Percentiles rank a stretch among this genome's conserved stretches.
Evolutionary conservation across 164 flowering plant genomes (phyloP).

Genomic region (Stephania yunnanensis): DNA sequence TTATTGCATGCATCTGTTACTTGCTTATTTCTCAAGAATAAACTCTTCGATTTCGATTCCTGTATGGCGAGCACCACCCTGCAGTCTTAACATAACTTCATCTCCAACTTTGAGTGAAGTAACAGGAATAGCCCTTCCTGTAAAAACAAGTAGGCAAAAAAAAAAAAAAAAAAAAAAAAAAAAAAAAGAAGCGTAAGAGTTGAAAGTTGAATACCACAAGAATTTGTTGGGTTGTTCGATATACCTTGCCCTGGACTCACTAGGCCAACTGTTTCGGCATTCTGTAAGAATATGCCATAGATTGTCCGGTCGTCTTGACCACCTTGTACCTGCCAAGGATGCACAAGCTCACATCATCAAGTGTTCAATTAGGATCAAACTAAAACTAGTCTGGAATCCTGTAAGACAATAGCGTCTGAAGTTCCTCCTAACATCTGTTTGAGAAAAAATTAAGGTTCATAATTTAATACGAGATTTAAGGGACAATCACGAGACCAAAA

Average conservation of each 20-base stretch:
- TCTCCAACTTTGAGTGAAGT: conserved; percentile 81
- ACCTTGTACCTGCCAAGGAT: conserved; percentile 21
- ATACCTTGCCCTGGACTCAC: conserved; percentile 53
- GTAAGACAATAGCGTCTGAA: too few relatives aligned
- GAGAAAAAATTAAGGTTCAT: too few relatives aligned
- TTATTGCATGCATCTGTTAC: not conserved
- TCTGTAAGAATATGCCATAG: conserved; percentile 72
- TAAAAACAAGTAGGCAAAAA: not conserved
- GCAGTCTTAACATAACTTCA: conserved; percentile 52
- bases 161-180: too few relatives aligned
- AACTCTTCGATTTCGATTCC: conserved; percentile 90
- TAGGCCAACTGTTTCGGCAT: conserved; percentile 88
- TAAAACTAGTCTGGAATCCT: too few relatives aligned
- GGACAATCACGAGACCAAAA: too few relatives aligned
- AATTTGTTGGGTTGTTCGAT: not conserved
- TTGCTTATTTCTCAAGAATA: conserved; percentile 66
- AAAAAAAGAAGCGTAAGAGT: not conserved
- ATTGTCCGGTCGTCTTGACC: conserved; percentile 32
- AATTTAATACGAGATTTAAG: too few relatives aligned
- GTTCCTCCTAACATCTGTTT: too few relatives aligned
- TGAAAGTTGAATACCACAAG: not conserved
- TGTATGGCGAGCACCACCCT: conserved; percentile 84
- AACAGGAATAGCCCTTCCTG: conserved; percentile 59
- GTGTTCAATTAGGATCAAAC: not conserved
- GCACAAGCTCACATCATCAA: not conserved